Conservation (phyloP, 176 grass and related monocot genomes). For the Avena atlantica region DNA sequence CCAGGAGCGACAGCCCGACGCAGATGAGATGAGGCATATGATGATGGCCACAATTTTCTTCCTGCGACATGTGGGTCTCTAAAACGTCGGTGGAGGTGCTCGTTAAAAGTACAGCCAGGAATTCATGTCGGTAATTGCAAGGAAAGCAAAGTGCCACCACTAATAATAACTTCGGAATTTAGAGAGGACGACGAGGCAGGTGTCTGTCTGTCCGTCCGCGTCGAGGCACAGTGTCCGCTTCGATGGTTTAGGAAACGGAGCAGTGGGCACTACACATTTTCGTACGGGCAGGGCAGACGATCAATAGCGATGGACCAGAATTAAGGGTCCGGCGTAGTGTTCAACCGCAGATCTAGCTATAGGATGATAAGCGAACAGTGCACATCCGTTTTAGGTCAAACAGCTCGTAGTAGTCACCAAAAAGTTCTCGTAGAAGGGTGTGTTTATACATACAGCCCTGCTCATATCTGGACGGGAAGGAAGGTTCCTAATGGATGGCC, state of each 20-base stretch:
- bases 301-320: not conserved
- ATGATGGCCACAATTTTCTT: not conserved
- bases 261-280: not conserved
- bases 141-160: no score
- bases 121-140: not conserved
- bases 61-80: not conserved
- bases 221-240: not conserved
- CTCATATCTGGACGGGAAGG: not conserved
- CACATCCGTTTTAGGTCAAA: not conserved
- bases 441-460: no score
- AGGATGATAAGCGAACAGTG: not conserved
- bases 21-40: slow-evolving; percentile 6
- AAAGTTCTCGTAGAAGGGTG: not conserved
- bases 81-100: slow-evolving; percentile 39
- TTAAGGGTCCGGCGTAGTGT: not conserved
- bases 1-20: no score
- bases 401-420: not conserved
- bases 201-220: not conserved
- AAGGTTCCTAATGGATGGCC: slow-evolving; percentile 18
- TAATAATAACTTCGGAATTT: not conserved
- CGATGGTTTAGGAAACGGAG: not conserved
- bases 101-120: no score
- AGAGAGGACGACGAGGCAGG: not conserved
- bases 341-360: not conserved
- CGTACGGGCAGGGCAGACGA: not conserved